phyloP scores from a whole-genome alignment of 73 alveolate genomes.

The Symbiodinium natans region DNA sequence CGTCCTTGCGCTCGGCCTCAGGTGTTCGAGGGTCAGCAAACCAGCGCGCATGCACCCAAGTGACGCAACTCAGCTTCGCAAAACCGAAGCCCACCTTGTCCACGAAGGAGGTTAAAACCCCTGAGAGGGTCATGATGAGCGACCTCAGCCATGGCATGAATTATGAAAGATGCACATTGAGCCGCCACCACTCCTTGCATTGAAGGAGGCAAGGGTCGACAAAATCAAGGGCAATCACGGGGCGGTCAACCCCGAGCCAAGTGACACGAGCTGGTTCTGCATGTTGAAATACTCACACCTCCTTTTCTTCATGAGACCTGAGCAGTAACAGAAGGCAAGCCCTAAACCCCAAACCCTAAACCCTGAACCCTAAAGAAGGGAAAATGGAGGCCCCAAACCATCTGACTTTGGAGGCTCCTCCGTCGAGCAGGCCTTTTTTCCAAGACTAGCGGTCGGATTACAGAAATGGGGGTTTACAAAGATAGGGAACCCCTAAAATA shows the following conservation, averaged over 20 bases:
- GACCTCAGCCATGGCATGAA: conserved; percentile 51
- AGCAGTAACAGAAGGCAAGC: no score
- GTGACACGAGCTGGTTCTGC: conserved; percentile 73
- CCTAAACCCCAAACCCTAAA: no score
- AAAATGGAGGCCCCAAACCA: no score
- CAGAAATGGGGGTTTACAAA: no score
- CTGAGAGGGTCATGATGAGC: conserved; percentile 72
- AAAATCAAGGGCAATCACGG: background rate
- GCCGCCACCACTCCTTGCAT: background rate
- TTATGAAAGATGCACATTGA: background rate
- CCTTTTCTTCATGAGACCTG: conserved; percentile 78
- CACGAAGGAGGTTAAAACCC: conserved; percentile 60
- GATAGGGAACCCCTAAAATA: no score
- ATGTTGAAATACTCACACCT: conserved; percentile 81
- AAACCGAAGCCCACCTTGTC: conserved; percentile 39
- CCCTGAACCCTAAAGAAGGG: no score
- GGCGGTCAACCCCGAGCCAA: background rate
- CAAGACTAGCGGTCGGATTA: no score
- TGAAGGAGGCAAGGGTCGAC: background rate
- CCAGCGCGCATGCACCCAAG: background rate
- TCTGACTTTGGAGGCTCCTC: no score
- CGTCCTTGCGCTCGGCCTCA: conserved; percentile 74
- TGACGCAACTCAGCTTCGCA: no score
- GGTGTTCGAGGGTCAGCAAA: background rate
- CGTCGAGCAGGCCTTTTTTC: no score